Conservation (phyloP, 2,329 filamentous ascomycete species). For the Cladosporium austrohemisphaericum region DNA sequence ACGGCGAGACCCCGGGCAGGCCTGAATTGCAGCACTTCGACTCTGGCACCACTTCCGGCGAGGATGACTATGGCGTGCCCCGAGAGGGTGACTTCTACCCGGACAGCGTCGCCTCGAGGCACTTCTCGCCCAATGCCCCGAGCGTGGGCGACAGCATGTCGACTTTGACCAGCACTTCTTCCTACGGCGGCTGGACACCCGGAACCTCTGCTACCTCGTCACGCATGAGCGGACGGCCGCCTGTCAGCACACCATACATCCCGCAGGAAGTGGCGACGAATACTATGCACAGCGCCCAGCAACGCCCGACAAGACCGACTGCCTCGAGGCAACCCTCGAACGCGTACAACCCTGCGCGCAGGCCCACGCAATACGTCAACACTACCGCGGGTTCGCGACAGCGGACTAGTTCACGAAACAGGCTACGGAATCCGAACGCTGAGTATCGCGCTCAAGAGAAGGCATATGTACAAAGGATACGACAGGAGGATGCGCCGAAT, state of each 20-base stretch:
- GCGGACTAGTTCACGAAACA: conserved; percentile 55
- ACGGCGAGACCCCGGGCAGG: conserved; percentile 25
- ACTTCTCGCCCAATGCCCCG: conserved; percentile 22
- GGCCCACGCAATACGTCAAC: conserved; percentile 47
- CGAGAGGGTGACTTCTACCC: conserved; percentile 22
- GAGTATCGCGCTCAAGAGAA: conserved; percentile 83
- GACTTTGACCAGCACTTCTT: conserved; percentile 10
- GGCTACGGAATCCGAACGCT: conserved; percentile 62
- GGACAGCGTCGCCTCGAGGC: conserved; percentile 26
- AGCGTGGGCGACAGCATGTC: conserved; percentile 17
- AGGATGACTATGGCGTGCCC: conserved; percentile 21
- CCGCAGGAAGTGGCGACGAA: conserved; percentile 20
- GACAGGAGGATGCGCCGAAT: conserved; percentile 63
- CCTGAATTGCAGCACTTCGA: conserved; percentile 31
- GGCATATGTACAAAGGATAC: conserved; percentile 87
- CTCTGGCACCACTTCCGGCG: conserved; percentile 29
- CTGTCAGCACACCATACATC: conserved; percentile 6
- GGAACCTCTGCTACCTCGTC: conserved; percentile 12
- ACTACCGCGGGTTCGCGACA: conserved; percentile 44
- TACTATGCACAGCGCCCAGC: conserved; percentile 24
- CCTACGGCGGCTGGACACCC: conserved; percentile 5
- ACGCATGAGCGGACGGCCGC: conserved; percentile 1
- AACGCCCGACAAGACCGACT: conserved; percentile 34
- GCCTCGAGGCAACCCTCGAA: conserved; percentile 48
- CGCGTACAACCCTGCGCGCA: conserved; percentile 47